Evolutionary conservation across 257 asterid species (phyloP).

Genomic region (Oldenlandia corymbosa): DNA sequence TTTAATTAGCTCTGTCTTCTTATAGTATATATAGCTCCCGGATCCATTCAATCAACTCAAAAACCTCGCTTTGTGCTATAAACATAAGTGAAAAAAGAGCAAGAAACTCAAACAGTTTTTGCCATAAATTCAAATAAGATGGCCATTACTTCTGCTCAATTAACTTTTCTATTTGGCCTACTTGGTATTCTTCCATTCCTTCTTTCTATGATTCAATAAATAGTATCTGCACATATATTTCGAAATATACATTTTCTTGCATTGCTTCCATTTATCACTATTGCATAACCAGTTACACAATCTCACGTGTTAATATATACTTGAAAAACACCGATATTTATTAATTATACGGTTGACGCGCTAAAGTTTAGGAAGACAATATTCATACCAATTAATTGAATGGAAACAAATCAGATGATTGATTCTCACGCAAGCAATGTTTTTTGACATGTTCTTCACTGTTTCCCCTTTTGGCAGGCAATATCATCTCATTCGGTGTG

Average conservation of each 20-base stretch:
- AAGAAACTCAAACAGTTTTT: slow-evolving; percentile 2
- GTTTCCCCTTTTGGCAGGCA: slow-evolving; percentile 36
- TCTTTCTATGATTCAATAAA: no score
- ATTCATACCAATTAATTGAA: neutral
- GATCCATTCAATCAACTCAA: slow-evolving; percentile 4
- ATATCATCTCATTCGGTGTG: slow-evolving; percentile 60
- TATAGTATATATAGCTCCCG: slow-evolving; percentile 11
- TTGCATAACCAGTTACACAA: no score
- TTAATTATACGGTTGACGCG: no score
- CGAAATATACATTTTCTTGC: no score
- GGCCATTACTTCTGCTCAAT: slow-evolving; percentile 38
- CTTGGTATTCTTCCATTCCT: slow-evolving; percentile 34
- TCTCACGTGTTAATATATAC: no score
- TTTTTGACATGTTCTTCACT: neutral
- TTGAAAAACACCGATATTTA: no score
- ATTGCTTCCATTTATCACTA: no score
- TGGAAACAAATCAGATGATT: no score
- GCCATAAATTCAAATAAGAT: slow-evolving; percentile 18
- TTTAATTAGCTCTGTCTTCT: neutral
- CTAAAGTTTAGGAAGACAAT: neutral
- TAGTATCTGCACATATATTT: no score
- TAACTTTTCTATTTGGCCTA: slow-evolving; percentile 61
- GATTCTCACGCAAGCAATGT: neutral
- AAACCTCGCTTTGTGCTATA: neutral
- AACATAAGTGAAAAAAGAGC: neutral